Evolutionary conservation across 208 protist species (phyloP).

Genomic region (Naegleria fowleri): DNA sequence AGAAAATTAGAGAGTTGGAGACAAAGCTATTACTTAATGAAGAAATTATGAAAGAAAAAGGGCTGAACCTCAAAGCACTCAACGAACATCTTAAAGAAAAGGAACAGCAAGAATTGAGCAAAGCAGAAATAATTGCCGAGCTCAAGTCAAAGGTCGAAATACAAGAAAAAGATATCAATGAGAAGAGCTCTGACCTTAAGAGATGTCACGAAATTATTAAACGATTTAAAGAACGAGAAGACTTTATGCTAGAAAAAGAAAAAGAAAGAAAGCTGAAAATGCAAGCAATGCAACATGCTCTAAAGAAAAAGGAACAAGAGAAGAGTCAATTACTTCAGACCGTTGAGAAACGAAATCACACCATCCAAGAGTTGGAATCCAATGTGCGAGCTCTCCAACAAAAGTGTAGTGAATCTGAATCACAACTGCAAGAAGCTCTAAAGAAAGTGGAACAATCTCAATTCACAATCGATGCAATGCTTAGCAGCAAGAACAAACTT

Average conservation of each 20-base stretch:
- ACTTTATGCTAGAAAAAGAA: neutral
- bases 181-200: neutral
- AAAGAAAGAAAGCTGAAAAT: neutral
- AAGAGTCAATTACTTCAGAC: neutral
- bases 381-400: neutral
- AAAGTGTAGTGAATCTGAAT: neutral
- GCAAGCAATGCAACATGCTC: neutral
- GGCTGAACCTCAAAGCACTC: neutral
- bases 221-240: neutral
- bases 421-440: neutral
- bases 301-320: neutral
- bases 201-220: neutral
- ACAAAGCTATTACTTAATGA: neutral
- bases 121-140: neutral
- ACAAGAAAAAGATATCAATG: neutral
- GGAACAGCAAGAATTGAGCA: neutral
- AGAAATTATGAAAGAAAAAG: conserved; percentile 10
- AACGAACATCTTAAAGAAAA: neutral
- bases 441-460: neutral
- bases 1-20: conserved; percentile 5
- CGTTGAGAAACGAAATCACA: neutral
- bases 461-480: neutral
- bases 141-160: neutral
- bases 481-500: neutral
- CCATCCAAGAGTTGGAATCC: neutral